phyloP scores from a whole-genome alignment of 2,329 filamentous ascomycete species.

The Colletotrichum falcatum region DNA sequence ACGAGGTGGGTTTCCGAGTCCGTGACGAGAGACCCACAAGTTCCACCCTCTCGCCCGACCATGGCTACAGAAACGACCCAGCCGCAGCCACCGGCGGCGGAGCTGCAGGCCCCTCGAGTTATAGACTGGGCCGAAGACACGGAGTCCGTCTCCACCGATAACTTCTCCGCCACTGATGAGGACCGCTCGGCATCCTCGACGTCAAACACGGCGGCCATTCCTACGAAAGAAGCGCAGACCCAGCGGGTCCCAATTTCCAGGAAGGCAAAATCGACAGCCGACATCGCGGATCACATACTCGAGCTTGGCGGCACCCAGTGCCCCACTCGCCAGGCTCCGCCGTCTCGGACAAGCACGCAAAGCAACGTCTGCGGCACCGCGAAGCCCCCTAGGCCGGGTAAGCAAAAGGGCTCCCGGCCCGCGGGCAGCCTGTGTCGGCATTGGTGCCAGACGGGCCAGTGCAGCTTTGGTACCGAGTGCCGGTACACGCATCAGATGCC shows the following conservation, averaged over 20 bases:
- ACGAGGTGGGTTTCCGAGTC: background rate
- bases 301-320: conserved; percentile 21
- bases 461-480: conserved; percentile 59
- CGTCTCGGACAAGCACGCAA: background rate
- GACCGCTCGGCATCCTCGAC: conserved; percentile 17
- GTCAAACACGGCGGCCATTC: conserved; percentile 2
- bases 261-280: conserved; percentile 16
- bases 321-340: background rate
- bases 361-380: background rate
- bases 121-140: conserved; percentile 39
- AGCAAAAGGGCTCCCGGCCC: conserved; percentile 22
- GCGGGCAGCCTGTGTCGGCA: conserved; percentile 53
- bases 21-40: background rate
- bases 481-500: conserved; percentile 63
- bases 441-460: conserved; percentile 63
- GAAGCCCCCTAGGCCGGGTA: conserved; percentile 16
- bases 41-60: background rate
- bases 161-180: conserved; percentile 29
- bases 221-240: background rate
- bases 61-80: background rate
- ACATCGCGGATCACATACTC: conserved; percentile 23
- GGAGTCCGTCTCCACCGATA: conserved; percentile 31
- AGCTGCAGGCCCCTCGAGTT: background rate
- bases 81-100: background rate
- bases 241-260: background rate